These are phyloP conservation scores for Eimeria sp. DNA, from an alignment of 169 alveolate genomes.

Conservation along the genomic window DNA sequence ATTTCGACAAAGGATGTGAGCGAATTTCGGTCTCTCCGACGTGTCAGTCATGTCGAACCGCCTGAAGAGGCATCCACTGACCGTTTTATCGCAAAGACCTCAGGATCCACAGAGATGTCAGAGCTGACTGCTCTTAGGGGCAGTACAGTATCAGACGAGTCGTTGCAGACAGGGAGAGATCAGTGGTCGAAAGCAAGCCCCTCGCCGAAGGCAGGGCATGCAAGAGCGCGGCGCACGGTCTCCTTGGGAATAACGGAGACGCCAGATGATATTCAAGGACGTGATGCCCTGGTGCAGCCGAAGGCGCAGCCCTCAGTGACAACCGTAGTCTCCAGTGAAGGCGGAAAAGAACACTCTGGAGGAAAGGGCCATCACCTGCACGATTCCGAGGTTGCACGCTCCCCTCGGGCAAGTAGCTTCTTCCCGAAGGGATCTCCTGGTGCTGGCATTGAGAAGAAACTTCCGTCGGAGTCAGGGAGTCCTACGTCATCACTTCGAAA, in stretches of 20 bases:
- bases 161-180: background rate
- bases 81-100: background rate
- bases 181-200: background rate
- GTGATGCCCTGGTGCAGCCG: background rate
- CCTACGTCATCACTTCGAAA: constrained; percentile 5
- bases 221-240: constrained; percentile 67
- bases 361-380: background rate
- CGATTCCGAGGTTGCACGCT: background rate
- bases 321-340: constrained; percentile 8
- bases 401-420: background rate
- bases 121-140: constrained; percentile 7
- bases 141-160: background rate
- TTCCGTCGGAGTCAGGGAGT: background rate
- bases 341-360: background rate
- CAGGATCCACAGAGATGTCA: background rate
- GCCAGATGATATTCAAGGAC: background rate
- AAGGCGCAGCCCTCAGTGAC: background rate
- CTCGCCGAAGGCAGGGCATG: constrained; percentile 9
- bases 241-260: constrained; percentile 49
- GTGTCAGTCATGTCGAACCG: constrained; percentile 31
- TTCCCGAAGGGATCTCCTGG: background rate
- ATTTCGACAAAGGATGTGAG: constrained; percentile 45
- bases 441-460: background rate
- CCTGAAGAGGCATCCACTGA: background rate
- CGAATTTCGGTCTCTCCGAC: constrained; percentile 12